Conservation (phyloP, 345 rosid species). For the Eucalyptus cloeziana region DNA sequence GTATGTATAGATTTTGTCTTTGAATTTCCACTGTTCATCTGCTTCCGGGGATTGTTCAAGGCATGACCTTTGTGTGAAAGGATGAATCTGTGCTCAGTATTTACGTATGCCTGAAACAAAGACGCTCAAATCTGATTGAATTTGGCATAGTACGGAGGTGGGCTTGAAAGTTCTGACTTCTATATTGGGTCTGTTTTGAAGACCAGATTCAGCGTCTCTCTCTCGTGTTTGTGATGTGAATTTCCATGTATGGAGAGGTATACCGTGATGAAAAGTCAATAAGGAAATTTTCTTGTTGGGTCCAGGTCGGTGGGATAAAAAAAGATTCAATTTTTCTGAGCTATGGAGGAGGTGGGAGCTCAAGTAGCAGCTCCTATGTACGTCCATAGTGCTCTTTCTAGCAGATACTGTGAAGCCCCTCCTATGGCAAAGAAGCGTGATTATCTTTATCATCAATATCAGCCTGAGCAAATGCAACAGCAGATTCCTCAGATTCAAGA, state of each 20-base stretch:
- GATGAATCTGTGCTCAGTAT: neutral
- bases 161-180: neutral
- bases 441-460: conserved; percentile 25
- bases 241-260: neutral
- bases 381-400: conserved; percentile 38
- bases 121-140: neutral
- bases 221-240: neutral
- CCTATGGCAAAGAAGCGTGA: conserved; percentile 56
- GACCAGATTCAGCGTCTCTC: neutral
- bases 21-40: neutral
- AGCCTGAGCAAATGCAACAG: conserved; percentile 14
- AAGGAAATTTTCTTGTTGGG: neutral
- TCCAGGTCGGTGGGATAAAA: neutral
- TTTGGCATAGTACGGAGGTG: neutral
- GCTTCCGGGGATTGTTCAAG: neutral
- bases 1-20: neutral
- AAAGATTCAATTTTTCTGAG: neutral
- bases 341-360: conserved; percentile 76
- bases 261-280: neutral
- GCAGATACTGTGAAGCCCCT: conserved; percentile 21
- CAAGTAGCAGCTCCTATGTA: conserved; percentile 57
- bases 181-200: neutral
- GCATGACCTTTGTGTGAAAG: neutral
- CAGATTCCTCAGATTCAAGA: neutral
- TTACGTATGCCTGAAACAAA: neutral